Conservation (phyloP, 108 stramenopile genomes). For the Pseudonitzschia pungens region DNA sequence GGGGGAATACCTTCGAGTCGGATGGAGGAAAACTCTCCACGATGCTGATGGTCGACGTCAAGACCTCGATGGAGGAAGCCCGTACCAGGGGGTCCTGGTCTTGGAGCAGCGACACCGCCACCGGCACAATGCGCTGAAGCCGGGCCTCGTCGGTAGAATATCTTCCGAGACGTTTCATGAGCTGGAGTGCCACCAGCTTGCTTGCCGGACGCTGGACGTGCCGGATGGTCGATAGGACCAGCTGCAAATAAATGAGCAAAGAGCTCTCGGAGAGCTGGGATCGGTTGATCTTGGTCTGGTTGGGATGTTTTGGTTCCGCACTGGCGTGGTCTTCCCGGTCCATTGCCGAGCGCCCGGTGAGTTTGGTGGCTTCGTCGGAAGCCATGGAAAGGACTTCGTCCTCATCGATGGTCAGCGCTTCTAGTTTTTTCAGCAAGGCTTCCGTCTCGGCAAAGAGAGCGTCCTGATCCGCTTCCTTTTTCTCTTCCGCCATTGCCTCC, state of each 20-base stretch:
- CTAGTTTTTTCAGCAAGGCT: constrained; percentile 41
- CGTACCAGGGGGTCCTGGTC: constrained; percentile 89
- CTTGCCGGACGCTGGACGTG: constrained; percentile 89
- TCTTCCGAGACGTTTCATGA: constrained; percentile 75
- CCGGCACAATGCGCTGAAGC: constrained; percentile 93
- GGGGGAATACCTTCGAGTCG: constrained; percentile 90
- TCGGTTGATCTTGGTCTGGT: constrained; percentile 14
- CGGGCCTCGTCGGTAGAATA: constrained; percentile 84
- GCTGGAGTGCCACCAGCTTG: constrained; percentile 85
- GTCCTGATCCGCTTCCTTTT: constrained; percentile 40
- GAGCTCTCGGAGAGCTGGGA: constrained; percentile 46
- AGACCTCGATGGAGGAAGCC: constrained; percentile 67
- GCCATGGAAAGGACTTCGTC: constrained; percentile 22
- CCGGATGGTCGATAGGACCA: constrained; percentile 82
- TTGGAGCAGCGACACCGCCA: constrained; percentile 74
- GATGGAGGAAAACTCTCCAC: constrained; percentile 87
- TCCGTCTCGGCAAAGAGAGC: constrained; percentile 43
- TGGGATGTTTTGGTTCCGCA: not conserved
- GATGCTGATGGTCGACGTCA: constrained; percentile 65
- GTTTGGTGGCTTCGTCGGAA: not conserved
- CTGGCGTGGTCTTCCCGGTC: not conserved
- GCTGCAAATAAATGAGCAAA: constrained; percentile 82
- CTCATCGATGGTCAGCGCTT: constrained; percentile 41
- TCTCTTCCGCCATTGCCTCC: constrained; percentile 48
- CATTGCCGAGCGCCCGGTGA: not conserved